phyloP scores from a whole-genome alignment of 495 filamentous ascomycete species.

The Aspergillus saccharolyticus region DNA sequence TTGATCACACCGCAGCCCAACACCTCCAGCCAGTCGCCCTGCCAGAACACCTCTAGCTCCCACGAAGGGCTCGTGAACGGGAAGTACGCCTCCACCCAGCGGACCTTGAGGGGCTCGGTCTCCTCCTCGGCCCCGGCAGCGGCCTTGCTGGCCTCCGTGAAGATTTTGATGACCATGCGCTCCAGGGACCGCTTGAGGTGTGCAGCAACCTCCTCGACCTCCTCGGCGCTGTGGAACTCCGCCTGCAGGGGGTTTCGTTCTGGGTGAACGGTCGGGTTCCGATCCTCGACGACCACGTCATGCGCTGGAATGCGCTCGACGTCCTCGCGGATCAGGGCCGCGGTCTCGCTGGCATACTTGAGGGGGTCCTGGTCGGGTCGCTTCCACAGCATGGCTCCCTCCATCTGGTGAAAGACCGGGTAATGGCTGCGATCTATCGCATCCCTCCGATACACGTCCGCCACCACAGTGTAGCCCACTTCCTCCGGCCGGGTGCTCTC shows the following conservation, averaged over 20 bases:
- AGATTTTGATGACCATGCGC: conserved; percentile 82
- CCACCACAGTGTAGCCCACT: conserved; percentile 81
- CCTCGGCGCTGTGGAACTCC: conserved; percentile 61
- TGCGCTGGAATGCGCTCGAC: conserved; percentile 63
- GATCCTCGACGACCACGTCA: conserved; percentile 73
- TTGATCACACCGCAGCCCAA: conserved; percentile 88
- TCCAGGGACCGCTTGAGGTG: conserved; percentile 91
- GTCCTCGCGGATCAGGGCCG: conserved; percentile 54
- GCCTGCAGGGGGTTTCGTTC: conserved; percentile 80
- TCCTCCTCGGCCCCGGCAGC: conserved; percentile 44
- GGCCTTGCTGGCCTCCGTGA: conserved; percentile 69
- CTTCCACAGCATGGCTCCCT: conserved; percentile 89
- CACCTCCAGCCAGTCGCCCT: conserved; percentile 90
- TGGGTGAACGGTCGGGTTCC: conserved; percentile 71
- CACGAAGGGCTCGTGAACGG: conserved; percentile 92
- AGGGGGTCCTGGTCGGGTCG: conserved; percentile 59
- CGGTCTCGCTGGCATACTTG: conserved; percentile 30
- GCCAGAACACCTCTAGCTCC: conserved; percentile 95
- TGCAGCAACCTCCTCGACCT: conserved; percentile 75
- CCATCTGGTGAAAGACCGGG: conserved; percentile 98
- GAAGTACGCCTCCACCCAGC: conserved; percentile 96
- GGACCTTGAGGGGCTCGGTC: conserved; percentile 68
- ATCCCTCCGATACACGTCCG: conserved; percentile 96
- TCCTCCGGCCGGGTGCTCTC: conserved; percentile 50
- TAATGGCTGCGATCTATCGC: conserved; percentile 93